phyloP scores from a whole-genome alignment of 805 yeast species.

The Ogataea sp. region DNA sequence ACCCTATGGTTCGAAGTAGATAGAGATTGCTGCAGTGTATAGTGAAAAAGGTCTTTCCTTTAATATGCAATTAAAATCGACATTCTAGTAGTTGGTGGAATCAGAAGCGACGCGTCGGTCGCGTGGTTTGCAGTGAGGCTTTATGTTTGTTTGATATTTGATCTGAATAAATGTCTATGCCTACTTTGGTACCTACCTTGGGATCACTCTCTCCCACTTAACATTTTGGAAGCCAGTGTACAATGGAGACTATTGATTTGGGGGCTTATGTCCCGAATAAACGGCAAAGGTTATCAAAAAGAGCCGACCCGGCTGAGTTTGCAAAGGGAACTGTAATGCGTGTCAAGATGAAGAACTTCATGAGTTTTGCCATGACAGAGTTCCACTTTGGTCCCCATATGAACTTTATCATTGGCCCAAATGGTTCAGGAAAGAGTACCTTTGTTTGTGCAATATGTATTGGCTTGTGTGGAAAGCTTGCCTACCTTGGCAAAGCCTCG shows the following conservation, averaged over 20 bases:
- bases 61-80: too few species aligned
- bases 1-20: too few species aligned
- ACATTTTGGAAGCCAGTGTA: not conserved
- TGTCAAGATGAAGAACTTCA: slow-evolving; percentile 51
- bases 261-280: slow-evolving; percentile 3
- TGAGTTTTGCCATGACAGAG: slow-evolving; percentile 62
- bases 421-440: slow-evolving; percentile 93
- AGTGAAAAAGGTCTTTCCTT: too few species aligned
- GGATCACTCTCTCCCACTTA: slow-evolving; percentile 2
- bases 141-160: too few species aligned
- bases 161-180: too few species aligned
- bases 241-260: not conserved
- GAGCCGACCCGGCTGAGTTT: slow-evolving; percentile 21
- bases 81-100: too few species aligned
- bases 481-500: slow-evolving; percentile 60
- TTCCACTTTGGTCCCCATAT: slow-evolving; percentile 74
- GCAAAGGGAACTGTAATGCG: slow-evolving; percentile 40
- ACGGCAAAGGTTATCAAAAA: slow-evolving; percentile 8
- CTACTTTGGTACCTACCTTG: slow-evolving; percentile 10
- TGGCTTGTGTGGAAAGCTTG: slow-evolving; percentile 77
- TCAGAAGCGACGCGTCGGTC: too few species aligned
- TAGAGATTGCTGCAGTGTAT: too few species aligned
- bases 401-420: slow-evolving; percentile 92
- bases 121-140: too few species aligned
- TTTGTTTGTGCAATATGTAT: slow-evolving; percentile 88